A percentile compares a stretch with the other conserved stretches of the same genome.
Conservation (phyloP, 768 basidiomycete genomes). For the Boletus reticulatus region DNA sequence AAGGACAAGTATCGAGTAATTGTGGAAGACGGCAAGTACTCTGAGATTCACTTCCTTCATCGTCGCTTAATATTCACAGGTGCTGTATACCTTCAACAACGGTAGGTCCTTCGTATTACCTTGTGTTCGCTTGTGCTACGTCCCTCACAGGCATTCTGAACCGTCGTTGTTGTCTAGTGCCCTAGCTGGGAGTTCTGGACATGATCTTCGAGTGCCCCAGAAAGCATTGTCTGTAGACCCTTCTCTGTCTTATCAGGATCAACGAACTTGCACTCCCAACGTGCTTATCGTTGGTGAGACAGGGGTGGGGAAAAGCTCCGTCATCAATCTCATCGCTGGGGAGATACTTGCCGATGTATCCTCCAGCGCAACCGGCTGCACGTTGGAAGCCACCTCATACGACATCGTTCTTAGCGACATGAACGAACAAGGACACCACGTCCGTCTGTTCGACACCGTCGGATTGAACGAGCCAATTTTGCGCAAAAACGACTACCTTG, state of each 20-base stretch:
- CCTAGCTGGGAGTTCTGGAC: neutral
- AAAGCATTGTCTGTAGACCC: neutral
- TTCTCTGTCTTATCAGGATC: constrained; percentile 10
- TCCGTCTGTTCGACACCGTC: constrained; percentile 32
- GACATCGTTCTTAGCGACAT: constrained; percentile 15
- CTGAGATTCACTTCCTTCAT: too few relatives aligned
- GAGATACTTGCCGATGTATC: constrained; percentile 26
- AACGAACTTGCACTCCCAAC: constrained; percentile 28
- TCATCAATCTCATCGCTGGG: constrained; percentile 39
- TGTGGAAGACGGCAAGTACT: too few relatives aligned
- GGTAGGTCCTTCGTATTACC: too few relatives aligned
- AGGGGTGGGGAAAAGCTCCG: constrained; percentile 37
- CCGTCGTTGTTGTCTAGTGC: too few relatives aligned
- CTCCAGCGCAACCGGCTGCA: constrained; percentile 32
- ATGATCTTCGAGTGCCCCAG: constrained; percentile 2
- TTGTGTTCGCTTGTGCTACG: too few relatives aligned
- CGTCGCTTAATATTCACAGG: too few relatives aligned
- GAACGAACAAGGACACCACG: neutral
- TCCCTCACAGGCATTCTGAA: too few relatives aligned
- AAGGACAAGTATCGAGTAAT: too few relatives aligned
- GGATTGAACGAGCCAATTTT: constrained; percentile 29
- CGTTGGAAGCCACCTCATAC: constrained; percentile 29
- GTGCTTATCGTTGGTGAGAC: constrained; percentile 36
- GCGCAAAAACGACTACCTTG: constrained; percentile 18
- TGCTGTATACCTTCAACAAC: too few relatives aligned